phyloP scores from a whole-genome alignment of 768 basidiomycete species.

The Pisolithus tinctorius region DNA sequence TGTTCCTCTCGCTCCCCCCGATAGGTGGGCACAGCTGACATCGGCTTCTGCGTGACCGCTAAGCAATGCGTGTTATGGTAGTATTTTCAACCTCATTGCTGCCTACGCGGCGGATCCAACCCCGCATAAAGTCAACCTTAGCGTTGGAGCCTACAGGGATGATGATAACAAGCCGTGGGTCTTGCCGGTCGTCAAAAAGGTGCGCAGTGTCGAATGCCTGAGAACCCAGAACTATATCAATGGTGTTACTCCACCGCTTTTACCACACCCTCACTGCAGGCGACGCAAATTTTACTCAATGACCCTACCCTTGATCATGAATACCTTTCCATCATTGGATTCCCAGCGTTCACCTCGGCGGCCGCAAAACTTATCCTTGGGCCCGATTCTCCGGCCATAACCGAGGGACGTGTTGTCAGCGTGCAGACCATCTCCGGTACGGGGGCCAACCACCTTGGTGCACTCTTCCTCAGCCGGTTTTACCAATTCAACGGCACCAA shows the following conservation, averaged over 20 bases:
- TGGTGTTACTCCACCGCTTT: constrained; percentile 1
- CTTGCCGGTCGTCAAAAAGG: constrained; percentile 86
- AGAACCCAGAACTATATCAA: background rate
- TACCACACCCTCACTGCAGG: constrained; percentile 36
- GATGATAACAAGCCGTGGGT: constrained; percentile 89
- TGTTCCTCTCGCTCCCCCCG: constrained; percentile 80
- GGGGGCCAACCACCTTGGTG: constrained; percentile 91
- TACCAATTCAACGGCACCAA: constrained; percentile 65
- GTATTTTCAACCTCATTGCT: constrained; percentile 88
- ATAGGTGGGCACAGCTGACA: constrained; percentile 45
- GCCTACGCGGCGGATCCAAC: constrained; percentile 78
- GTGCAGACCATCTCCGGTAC: constrained; percentile 96
- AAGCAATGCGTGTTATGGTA: constrained; percentile 23
- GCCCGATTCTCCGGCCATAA: constrained; percentile 58
- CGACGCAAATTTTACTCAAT: constrained; percentile 60
- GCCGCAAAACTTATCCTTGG: constrained; percentile 84
- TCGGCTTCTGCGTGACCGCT: background rate
- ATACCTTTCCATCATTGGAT: constrained; percentile 86
- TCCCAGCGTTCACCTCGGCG: constrained; percentile 72
- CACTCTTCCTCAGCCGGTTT: constrained; percentile 75
- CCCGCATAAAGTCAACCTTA: constrained; percentile 81
- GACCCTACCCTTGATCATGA: constrained; percentile 81
- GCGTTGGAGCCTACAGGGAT: constrained; percentile 91
- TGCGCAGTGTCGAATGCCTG: constrained; percentile 21
- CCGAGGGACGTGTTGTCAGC: constrained; percentile 64